Evolutionary conservation across 208 protist genomes (phyloP).

Genomic region (Acanthamoeba healyi): DNA sequence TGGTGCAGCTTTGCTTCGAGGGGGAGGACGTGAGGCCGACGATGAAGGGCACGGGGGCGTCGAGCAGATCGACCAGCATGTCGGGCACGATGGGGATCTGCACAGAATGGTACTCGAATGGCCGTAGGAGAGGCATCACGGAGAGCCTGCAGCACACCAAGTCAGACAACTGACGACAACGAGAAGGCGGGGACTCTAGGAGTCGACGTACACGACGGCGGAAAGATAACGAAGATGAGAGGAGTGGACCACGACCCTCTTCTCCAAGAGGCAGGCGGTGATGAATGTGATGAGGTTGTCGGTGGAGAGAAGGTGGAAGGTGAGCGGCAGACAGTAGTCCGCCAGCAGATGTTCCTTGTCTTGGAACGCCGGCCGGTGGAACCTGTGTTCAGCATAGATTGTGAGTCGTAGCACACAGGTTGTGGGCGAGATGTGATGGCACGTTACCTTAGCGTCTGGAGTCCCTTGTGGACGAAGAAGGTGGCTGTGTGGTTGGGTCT

Average conservation of each 20-base stretch:
- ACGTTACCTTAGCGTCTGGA: background rate
- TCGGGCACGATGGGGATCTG: conserved; percentile 36
- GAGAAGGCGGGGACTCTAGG: background rate
- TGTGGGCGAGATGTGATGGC: no score
- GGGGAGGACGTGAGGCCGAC: conserved; percentile 24
- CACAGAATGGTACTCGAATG: conserved; percentile 42
- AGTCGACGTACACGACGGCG: conserved; percentile 43
- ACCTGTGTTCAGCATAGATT: background rate
- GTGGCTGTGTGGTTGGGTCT: conserved; percentile 24
- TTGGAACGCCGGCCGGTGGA: conserved; percentile 47
- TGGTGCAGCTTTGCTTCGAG: background rate
- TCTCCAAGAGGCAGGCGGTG: conserved; percentile 42
- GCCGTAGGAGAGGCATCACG: conserved; percentile 32
- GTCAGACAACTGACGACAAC: background rate
- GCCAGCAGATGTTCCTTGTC: conserved; percentile 33
- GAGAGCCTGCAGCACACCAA: no score
- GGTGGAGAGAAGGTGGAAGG: conserved; percentile 55
- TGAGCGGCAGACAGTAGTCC: conserved; percentile 26
- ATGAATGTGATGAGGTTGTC: conserved; percentile 66
- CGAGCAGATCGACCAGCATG: conserved; percentile 7
- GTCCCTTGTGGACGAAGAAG: conserved; percentile 53
- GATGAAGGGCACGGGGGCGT: conserved; percentile 49
- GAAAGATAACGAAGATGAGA: conserved; percentile 22
- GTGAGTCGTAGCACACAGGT: background rate
- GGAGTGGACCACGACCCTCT: conserved; percentile 32